Base-by-base conservation (phyloP, 148 eudicot species). In the Silene uniflora region DNA sequence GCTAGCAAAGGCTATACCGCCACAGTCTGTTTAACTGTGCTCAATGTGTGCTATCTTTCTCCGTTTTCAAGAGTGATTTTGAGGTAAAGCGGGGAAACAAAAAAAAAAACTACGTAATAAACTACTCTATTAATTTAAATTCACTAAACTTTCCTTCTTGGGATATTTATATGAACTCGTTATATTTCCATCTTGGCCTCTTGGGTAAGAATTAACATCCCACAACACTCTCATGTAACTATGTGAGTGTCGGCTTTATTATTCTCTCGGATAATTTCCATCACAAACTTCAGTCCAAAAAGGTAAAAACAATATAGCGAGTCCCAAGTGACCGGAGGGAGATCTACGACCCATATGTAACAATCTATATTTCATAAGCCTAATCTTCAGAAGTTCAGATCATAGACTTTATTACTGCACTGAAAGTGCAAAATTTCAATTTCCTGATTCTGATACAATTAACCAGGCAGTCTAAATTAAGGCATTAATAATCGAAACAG, bases 331-430 rank as follows among this genome's bases (percentile, higher is more conserved):
- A 35, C 0, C 39, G 39, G 6, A 5, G 6, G 39, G 39, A 35
- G 39, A 35, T 35, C 39, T 35, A 35, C 6, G 39, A 35, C 5
- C 55, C 56, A 62, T 54, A 23, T 27, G 46, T 67, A 49, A 16
- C 12, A 35, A 24, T 24, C 65, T 52, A 29, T 4, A 69, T 14
- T 49, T 23, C 11, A 4, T 23, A 24, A 16, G 35, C 12, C 75
- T 59, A 78, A 65, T 24, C 52, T 59, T 58, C 32, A 67, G 10
- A 65, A n/a, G 39, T 59, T 58, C 32, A 67, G 10, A 63, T 44
- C 54, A 6, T 39, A 39, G 44, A 39, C 0, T 1, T n/a, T 27
- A 67, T 7, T 10, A 59, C 12, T 22, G 55, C 76, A 72, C 44
- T 7, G 7, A 49, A 54, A 22, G 1, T 1, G 29, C 2, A 8